Percentiles rank a stretch among this genome's conserved stretches.
Conservation (phyloP, 306 rosid genomes). For the Gastrolobium villosum region DNA sequence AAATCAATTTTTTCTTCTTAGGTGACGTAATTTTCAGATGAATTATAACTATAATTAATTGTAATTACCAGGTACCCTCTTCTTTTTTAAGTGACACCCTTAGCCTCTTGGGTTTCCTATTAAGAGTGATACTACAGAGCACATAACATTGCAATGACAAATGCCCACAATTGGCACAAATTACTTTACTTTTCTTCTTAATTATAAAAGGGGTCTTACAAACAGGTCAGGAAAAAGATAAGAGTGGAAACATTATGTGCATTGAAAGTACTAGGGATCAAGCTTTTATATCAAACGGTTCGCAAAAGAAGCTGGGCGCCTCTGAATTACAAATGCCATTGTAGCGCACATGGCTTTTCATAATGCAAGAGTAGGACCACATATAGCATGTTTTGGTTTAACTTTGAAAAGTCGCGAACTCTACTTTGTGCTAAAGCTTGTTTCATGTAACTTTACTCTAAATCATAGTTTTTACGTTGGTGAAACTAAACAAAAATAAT, state of each 20-base stretch:
- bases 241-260: neutral
- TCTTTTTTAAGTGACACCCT: neutral
- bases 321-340: neutral
- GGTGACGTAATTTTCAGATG: neutral
- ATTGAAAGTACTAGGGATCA: conserved; percentile 12
- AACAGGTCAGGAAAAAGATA: neutral
- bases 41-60: neutral
- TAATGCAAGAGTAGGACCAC: conserved; percentile 29
- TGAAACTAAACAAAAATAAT: too few species aligned
- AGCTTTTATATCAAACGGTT: conserved; percentile 2
- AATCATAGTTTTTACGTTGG: too few species aligned
- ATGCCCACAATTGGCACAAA: neutral
- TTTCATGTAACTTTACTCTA: too few species aligned
- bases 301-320: neutral
- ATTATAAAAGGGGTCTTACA: neutral
- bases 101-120: too few species aligned
- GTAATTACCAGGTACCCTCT: neutral
- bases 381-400: too few species aligned
- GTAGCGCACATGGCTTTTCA: conserved; percentile 35
- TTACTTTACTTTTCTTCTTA: neutral
- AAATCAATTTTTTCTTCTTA: neutral
- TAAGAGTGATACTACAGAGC: too few species aligned
- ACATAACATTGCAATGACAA: neutral
- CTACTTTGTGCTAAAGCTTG: too few species aligned
- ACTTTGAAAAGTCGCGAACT: too few species aligned